A percentile compares a stretch with the other conserved stretches of the same genome.
Conservation (phyloP, 1,284 basidiomycete species). For the Cutaneotrichosporon cavernicola region DNA sequence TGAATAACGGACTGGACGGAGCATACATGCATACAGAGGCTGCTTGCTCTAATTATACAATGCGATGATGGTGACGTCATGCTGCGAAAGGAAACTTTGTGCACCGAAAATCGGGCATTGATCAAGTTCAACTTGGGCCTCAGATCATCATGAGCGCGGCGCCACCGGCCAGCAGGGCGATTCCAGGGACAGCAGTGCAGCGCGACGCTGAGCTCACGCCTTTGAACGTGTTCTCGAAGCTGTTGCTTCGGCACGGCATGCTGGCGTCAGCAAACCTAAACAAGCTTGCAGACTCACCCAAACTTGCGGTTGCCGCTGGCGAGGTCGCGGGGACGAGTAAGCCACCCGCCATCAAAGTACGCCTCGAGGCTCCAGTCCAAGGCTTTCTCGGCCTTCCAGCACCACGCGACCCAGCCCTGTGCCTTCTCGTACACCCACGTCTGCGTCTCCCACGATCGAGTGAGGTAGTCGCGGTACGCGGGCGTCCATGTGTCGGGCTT, state of each 20-base stretch:
- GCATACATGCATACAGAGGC: slow-evolving; percentile 1
- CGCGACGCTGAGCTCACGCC: background rate
- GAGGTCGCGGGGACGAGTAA: slow-evolving; percentile 33
- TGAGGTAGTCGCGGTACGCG: slow-evolving; percentile 74
- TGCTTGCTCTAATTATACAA: slow-evolving; percentile 3
- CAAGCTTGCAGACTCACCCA: background rate
- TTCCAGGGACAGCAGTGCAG: background rate
- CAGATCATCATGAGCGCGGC: background rate
- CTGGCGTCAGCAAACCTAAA: background rate
- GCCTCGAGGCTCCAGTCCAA: slow-evolving; percentile 66
- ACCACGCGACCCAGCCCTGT: slow-evolving; percentile 45
- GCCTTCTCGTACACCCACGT: slow-evolving; percentile 54
- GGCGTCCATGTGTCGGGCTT: slow-evolving; percentile 65
- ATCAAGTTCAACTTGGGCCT: background rate
- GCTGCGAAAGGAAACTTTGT: background rate
- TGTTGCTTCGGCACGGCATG: background rate
- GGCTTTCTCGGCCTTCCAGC: slow-evolving; percentile 50
- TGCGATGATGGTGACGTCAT: background rate
- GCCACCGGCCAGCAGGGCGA: background rate
- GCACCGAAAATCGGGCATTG: background rate
- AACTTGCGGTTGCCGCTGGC: slow-evolving; percentile 15
- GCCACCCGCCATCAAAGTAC: slow-evolving; percentile 47
- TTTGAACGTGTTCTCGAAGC: background rate
- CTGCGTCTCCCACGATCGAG: slow-evolving; percentile 81
- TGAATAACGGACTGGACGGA: background rate